phyloP scores from a whole-genome alignment of 2,329 filamentous ascomycete species.

The Ophiostoma perfectum region DNA sequence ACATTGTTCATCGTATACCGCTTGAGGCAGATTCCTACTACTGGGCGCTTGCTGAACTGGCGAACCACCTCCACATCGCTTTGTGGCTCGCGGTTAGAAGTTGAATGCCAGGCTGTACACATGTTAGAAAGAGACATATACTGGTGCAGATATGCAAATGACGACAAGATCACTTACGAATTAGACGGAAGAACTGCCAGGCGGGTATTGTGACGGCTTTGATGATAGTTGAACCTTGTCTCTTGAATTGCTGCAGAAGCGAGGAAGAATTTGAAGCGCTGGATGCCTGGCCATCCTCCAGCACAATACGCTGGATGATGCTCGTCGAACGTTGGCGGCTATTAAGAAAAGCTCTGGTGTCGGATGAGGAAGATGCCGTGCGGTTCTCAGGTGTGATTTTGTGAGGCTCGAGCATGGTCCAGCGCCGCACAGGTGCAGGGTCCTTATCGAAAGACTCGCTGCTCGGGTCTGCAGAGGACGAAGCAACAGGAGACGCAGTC shows the following conservation, averaged over 20 bases:
- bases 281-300: conserved; percentile 44
- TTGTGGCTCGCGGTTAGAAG: conserved; percentile 46
- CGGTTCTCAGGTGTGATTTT: conserved; percentile 17
- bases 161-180: conserved; percentile 55
- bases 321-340: conserved; percentile 50
- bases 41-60: conserved; percentile 78
- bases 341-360: background rate
- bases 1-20: conserved; percentile 71
- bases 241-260: conserved; percentile 41
- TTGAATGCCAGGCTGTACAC: conserved; percentile 74
- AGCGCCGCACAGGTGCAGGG: conserved; percentile 33
- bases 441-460: conserved; percentile 24
- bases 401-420: conserved; percentile 30
- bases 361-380: conserved; percentile 24
- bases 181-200: conserved; percentile 94
- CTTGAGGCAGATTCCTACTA: conserved; percentile 89
- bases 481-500: background rate
- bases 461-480: background rate
- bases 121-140: conserved; percentile 23
- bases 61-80: conserved; percentile 78
- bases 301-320: conserved; percentile 55
- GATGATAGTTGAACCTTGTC: conserved; percentile 46
- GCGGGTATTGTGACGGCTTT: conserved; percentile 94
- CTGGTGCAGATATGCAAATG: background rate
- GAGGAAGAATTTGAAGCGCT: conserved; percentile 37